Evolutionary conservation across 2,329 filamentous ascomycete genomes (phyloP).

Genomic region (Colletotrichum sp.): DNA sequence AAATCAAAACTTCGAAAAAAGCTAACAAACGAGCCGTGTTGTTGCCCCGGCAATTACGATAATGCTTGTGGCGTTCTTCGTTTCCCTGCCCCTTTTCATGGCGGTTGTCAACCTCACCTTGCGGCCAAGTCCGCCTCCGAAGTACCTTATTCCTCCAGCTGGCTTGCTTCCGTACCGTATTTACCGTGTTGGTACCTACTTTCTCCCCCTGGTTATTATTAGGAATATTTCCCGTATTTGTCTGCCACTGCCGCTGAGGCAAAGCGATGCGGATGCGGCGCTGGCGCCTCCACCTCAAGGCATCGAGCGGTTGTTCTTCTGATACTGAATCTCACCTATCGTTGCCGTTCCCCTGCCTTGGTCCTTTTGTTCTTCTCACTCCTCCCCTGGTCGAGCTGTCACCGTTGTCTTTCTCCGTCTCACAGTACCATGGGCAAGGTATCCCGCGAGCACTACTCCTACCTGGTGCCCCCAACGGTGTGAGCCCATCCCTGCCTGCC

Average conservation of each 20-base stretch:
- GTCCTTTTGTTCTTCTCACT: not conserved
- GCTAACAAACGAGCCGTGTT: not conserved
- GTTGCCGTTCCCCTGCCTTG: not conserved
- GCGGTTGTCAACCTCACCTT: not conserved
- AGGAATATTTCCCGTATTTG: not conserved
- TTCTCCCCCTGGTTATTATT: not conserved
- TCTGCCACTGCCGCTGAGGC: not conserved
- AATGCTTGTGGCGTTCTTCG: not conserved
- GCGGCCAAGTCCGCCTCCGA: no score
- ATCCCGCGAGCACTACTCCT: not conserved
- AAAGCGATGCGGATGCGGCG: not conserved
- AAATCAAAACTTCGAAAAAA: not conserved
- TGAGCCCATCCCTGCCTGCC: not conserved
- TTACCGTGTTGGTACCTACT: not conserved
- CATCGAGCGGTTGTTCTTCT: not conserved
- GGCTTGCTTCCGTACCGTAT: not conserved
- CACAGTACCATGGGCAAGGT: not conserved
- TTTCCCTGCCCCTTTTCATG: not conserved
- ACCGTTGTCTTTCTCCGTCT: not conserved
- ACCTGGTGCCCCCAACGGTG: not conserved
- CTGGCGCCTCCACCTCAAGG: not conserved
- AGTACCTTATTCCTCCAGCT: not conserved
- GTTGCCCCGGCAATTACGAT: not conserved
- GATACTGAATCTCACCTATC: not conserved
- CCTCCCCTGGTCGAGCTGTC: not conserved